Conservation (phyloP, 345 rosid species). For the Odontarrhena argentea region DNA sequence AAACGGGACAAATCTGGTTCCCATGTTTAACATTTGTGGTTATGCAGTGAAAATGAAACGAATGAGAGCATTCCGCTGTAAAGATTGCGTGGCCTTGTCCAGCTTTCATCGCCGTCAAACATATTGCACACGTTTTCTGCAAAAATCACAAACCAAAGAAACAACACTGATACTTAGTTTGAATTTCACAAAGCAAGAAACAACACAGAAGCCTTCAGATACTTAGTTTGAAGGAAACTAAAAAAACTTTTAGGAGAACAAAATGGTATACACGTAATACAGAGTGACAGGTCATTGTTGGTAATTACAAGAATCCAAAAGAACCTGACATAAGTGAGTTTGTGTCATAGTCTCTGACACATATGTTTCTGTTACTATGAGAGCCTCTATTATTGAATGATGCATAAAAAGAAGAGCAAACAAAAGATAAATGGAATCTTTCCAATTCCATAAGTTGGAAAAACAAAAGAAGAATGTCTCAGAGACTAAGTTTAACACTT, state of each 20-base stretch:
- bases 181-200: constrained; percentile 17
- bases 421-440: constrained; percentile 43
- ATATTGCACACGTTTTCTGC: constrained; percentile 92
- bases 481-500: constrained; percentile 19
- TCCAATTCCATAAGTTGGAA: constrained; percentile 29
- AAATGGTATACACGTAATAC: constrained; percentile 17
- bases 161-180: constrained; percentile 16
- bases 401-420: constrained; percentile 47
- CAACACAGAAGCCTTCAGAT: constrained; percentile 8
- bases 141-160: constrained; percentile 25
- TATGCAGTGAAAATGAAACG: constrained; percentile 97
- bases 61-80: constrained; percentile 95
- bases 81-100: constrained; percentile 93
- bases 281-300: constrained; percentile 36
- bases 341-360: constrained; percentile 44
- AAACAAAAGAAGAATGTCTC: neutral
- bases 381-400: constrained; percentile 53
- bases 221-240: neutral
- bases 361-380: constrained; percentile 38
- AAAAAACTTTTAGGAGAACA: neutral
- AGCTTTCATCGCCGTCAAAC: constrained; percentile 72
- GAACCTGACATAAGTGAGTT: constrained; percentile 35
- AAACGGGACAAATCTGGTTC: constrained; percentile 88
- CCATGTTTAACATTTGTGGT: constrained; percentile 91
- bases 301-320: constrained; percentile 33